These are phyloP conservation scores for Beauveria rudraprayagi DNA, from an alignment of 2,329 filamentous ascomycete species.

Conservation along the genomic window DNA sequence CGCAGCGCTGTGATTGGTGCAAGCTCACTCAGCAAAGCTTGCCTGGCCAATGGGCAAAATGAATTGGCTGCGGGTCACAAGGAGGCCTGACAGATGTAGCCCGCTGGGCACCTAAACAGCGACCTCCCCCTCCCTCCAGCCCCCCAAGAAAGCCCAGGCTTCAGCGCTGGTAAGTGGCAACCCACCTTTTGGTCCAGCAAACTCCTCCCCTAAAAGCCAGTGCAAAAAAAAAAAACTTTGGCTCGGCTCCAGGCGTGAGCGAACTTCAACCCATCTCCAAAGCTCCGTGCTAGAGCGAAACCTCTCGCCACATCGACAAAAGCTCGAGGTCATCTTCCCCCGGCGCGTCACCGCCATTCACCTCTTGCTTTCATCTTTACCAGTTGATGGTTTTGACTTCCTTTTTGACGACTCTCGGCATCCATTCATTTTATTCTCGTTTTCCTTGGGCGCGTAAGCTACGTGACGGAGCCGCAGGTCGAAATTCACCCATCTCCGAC, in stretches of 20 bases:
- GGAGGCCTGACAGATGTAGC: not conserved
- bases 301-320: constrained; percentile 8
- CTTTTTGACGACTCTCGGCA: not conserved
- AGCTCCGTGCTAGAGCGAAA: constrained; percentile 9
- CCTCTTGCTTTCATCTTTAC: not conserved
- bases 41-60: constrained; percentile 27
- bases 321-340: constrained; percentile 1
- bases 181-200: not conserved
- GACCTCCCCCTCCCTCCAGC: too few species aligned
- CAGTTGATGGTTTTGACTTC: not conserved
- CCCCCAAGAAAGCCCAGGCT: not conserved
- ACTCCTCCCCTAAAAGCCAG: not conserved
- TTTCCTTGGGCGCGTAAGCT: constrained; percentile 41
- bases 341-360: not conserved
- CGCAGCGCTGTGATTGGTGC: constrained; percentile 21
- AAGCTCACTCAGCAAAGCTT: constrained; percentile 18
- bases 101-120: constrained; percentile 15
- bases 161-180: not conserved
- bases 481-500: not conserved
- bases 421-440: constrained; percentile 28
- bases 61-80: constrained; percentile 13
- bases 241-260: not conserved
- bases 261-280: not conserved
- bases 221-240: constrained; percentile 22
- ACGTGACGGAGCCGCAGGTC: not conserved